A percentile compares a stretch with the other conserved stretches of the same genome.
Conservation (phyloP, 2,329 filamentous ascomycete genomes). For the Rutstroemia sp. region DNA sequence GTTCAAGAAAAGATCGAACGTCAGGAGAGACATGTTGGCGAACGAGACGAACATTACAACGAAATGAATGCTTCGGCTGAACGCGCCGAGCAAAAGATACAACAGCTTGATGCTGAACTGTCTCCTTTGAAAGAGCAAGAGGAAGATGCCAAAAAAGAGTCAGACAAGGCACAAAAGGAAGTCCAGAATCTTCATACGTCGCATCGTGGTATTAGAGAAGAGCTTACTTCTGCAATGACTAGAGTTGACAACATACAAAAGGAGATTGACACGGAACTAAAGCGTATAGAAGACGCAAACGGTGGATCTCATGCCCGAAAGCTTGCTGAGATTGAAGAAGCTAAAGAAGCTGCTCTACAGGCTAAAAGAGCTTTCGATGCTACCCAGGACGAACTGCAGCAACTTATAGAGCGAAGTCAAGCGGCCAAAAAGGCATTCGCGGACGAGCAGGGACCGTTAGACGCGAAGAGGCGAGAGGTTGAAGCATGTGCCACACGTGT, state of each 20-base stretch:
- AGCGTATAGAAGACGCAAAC: constrained; percentile 57
- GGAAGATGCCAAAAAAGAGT: constrained; percentile 42
- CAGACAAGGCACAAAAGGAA: constrained; percentile 45
- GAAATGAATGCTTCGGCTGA: constrained; percentile 30
- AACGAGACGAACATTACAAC: constrained; percentile 35
- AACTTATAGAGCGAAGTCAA: constrained; percentile 29
- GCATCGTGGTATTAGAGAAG: constrained; percentile 56
- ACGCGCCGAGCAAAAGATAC: constrained; percentile 22
- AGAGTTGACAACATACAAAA: constrained; percentile 39
- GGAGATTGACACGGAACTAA: constrained; percentile 48
- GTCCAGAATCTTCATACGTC: constrained; percentile 50
- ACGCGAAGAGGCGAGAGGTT: constrained; percentile 47
- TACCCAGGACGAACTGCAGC: constrained; percentile 34
- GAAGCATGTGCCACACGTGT: constrained; percentile 43
- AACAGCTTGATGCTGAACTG: constrained; percentile 26
- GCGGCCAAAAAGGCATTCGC: constrained; percentile 29
- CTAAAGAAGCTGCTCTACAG: constrained; percentile 41
- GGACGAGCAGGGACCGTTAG: constrained; percentile 29
- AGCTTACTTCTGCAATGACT: constrained; percentile 45
- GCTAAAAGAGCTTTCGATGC: constrained; percentile 36
- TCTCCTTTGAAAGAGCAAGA: constrained; percentile 39
- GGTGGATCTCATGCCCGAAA: constrained; percentile 62
- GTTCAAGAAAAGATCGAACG: constrained; percentile 33
- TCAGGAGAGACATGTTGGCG: constrained; percentile 40
- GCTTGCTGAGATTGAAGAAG: constrained; percentile 49